Percentiles rank a stretch among this genome's conserved stretches.
phyloP scores from a whole-genome alignment of 768 basidiomycete species.

The Leccinum uliginosum region DNA sequence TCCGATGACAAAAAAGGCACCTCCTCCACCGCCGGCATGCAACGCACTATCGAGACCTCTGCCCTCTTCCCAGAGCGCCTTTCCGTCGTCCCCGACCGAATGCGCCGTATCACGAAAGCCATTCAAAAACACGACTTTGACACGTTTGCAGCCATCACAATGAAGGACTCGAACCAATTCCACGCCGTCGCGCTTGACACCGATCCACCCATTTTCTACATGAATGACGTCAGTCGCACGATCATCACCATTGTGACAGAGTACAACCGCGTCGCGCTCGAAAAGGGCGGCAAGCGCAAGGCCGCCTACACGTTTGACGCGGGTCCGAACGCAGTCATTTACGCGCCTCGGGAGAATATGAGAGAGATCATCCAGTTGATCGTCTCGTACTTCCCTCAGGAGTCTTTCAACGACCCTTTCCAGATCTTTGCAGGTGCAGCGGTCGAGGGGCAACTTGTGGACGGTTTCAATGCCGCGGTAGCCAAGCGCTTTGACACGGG shows the following conservation, averaged over 20 bases:
- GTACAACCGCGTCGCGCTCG: slow-evolving; percentile 78
- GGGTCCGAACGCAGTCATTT: slow-evolving; percentile 98
- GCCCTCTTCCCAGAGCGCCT: slow-evolving; percentile 86
- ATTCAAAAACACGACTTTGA: slow-evolving; percentile 82
- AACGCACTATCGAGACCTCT: slow-evolving; percentile 93
- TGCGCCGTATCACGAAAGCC: slow-evolving; percentile 76
- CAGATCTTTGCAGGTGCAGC: slow-evolving; percentile 46
- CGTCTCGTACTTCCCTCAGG: slow-evolving; percentile 82
- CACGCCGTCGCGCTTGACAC: slow-evolving; percentile 98
- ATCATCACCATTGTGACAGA: slow-evolving; percentile 90
- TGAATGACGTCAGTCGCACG: slow-evolving; percentile 95
- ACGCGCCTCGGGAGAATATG: slow-evolving; percentile 74
- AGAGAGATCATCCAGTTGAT: slow-evolving; percentile 74
- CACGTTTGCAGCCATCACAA: slow-evolving; percentile 85
- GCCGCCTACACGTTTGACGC: slow-evolving; percentile 99
- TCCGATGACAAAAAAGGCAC: slow-evolving; percentile 96
- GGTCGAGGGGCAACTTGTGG: slow-evolving; percentile 48
- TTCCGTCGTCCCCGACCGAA: slow-evolving; percentile 83
- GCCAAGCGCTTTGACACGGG: slow-evolving; percentile 70
- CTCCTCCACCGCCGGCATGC: slow-evolving; percentile 94
- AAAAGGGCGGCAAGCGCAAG: slow-evolving; percentile 53
- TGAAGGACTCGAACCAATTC: slow-evolving; percentile 98
- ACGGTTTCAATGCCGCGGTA: slow-evolving; percentile 77
- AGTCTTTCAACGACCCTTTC: slow-evolving; percentile 74
- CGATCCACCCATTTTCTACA: slow-evolving; percentile 96